Percentiles rank a stretch among this genome's conserved stretches.
Conservation (phyloP, 2,329 filamentous ascomycete species). For the Seiridium cupressi region DNA sequence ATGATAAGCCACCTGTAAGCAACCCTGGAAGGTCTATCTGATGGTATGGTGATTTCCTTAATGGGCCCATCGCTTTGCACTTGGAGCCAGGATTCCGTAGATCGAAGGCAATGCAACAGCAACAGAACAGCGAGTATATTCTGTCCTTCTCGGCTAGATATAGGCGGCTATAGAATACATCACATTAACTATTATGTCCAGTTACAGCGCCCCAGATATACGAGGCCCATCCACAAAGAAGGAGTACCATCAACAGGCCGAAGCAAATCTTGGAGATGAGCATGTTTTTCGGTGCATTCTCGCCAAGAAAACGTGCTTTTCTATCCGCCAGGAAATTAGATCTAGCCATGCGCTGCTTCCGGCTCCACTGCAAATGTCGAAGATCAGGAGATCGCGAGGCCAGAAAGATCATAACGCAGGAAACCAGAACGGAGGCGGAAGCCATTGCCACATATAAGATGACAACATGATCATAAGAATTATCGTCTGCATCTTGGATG, state of each 20-base stretch:
- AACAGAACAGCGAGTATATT: too few relatives aligned
- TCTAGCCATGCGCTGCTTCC: conserved; percentile 46
- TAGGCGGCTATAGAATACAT: too few relatives aligned
- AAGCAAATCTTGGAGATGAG: conserved; percentile 43
- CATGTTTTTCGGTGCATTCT: conserved; percentile 34
- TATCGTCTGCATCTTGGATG: conserved; percentile 55
- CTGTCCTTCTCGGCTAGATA: too few relatives aligned
- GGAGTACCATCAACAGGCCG: conserved; percentile 38
- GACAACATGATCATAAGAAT: conserved; percentile 54
- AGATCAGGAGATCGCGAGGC: conserved; percentile 40
- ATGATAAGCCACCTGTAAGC: too few relatives aligned
- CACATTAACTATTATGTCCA: conserved; percentile 21
- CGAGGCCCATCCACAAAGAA: conserved; percentile 50
- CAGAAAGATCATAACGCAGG: conserved; percentile 34
- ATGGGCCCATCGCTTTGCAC: too few relatives aligned
- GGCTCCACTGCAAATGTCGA: conserved; percentile 54
- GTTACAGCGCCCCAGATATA: conserved; percentile 62
- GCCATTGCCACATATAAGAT: conserved; percentile 56
- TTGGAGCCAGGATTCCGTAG: too few relatives aligned
- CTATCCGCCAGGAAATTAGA: conserved; percentile 41
- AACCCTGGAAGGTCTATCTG: too few relatives aligned
- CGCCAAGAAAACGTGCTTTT: conserved; percentile 38
- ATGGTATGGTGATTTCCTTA: too few relatives aligned
- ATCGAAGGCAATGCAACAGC: too few relatives aligned
- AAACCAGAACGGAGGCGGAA: conserved; percentile 45